A percentile compares a stretch with the other conserved stretches of the same genome.
These are phyloP conservation scores for Metarhizium album DNA, from an alignment of 2,329 filamentous ascomycete species.

Conservation along the genomic window DNA sequence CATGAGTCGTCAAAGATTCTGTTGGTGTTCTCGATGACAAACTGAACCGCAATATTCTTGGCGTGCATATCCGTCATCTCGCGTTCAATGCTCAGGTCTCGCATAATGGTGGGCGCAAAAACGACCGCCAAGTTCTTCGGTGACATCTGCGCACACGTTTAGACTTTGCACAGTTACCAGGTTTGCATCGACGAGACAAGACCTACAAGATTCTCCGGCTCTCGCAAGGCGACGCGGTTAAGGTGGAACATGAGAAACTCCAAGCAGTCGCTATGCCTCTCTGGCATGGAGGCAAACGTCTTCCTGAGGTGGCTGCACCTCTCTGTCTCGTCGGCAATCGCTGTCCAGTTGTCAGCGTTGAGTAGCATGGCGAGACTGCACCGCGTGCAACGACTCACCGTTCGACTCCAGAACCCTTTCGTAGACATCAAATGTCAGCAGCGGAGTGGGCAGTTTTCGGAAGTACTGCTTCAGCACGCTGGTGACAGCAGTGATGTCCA, in stretches of 20 bases:
- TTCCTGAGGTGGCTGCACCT: conserved; percentile 61
- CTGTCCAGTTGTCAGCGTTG: conserved; percentile 24
- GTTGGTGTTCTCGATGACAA: conserved; percentile 82
- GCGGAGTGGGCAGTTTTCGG: conserved; percentile 76
- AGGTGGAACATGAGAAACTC: conserved; percentile 94
- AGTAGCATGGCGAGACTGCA: background rate
- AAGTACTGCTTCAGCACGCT: conserved; percentile 97
- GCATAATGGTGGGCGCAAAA: conserved; percentile 96
- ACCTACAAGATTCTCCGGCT: conserved; percentile 72
- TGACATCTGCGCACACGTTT: conserved; percentile 60
- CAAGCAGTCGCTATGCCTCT: conserved; percentile 76
- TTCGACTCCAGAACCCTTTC: conserved; percentile 76
- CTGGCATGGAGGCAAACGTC: conserved; percentile 69
- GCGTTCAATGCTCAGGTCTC: conserved; percentile 75
- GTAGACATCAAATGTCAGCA: conserved; percentile 89
- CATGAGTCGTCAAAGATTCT: conserved; percentile 56
- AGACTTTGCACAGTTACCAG: background rate
- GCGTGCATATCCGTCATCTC: conserved; percentile 95
- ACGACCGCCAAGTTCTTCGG: conserved; percentile 93
- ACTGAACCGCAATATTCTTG: conserved; percentile 87
- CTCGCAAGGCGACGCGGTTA: conserved; percentile 69
- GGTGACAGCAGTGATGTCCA: conserved; percentile 94
- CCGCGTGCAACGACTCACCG: conserved; percentile 36
- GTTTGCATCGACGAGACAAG: background rate
- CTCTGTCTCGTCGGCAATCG: conserved; percentile 53